phyloP scores from a whole-genome alignment of 495 filamentous ascomycete genomes.

The Pseudevernia furfuracea region DNA sequence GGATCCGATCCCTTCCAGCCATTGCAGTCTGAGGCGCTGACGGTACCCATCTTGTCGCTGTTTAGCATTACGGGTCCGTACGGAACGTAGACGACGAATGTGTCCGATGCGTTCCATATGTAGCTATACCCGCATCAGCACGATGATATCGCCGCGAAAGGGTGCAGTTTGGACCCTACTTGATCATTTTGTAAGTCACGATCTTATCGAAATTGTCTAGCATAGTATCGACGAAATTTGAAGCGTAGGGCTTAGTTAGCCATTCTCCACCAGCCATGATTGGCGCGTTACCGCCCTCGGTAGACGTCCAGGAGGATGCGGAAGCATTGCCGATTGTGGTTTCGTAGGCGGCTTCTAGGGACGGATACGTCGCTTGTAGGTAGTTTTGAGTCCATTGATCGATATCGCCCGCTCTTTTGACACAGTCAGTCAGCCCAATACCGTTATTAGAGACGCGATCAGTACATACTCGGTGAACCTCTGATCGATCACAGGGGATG shows the following conservation, averaged over 20 bases:
- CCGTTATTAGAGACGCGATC: neutral
- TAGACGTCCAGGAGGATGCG: constrained; percentile 4
- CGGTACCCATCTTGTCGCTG: constrained; percentile 4
- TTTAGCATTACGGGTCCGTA: constrained; percentile 9
- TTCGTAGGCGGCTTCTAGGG: constrained; percentile 13
- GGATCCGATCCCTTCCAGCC: constrained; percentile 4
- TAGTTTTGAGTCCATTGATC: constrained; percentile 12
- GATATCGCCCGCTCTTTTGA: constrained; percentile 6
- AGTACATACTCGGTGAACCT: constrained; percentile 13
- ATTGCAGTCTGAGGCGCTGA: constrained; percentile 11
- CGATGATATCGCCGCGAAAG: neutral
- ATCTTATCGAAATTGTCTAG: constrained; percentile 10
- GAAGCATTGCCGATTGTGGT: constrained; percentile 12
- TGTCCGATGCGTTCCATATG: constrained; percentile 13
- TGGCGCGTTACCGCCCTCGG: neutral
- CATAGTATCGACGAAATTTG: neutral
- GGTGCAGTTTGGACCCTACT: neutral
- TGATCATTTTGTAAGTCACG: constrained; percentile 18
- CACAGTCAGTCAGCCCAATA: neutral
- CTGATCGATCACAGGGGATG: constrained; percentile 17
- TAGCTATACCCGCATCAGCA: neutral
- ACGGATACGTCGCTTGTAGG: constrained; percentile 7
- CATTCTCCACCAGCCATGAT: neutral
- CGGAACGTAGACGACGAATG: constrained; percentile 20
- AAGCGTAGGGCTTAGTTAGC: neutral